These are phyloP conservation scores for Saccharomyces mikatae DNA, from an alignment of 805 yeast species.

Conservation along the genomic window DNA sequence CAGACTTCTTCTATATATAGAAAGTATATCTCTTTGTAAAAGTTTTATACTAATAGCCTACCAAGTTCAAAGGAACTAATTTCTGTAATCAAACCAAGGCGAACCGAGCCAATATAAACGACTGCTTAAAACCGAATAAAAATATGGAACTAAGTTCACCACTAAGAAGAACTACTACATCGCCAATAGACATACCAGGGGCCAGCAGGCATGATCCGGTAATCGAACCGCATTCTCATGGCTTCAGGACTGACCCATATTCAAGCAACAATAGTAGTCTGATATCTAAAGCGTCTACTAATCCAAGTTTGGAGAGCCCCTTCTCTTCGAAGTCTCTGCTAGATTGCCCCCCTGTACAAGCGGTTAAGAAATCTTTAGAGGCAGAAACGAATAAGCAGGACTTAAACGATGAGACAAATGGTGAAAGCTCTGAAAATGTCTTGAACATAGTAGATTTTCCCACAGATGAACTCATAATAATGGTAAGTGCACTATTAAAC, in stretches of 20 bases:
- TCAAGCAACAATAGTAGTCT: not conserved
- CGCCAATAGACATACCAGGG: not conserved
- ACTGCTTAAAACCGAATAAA: not conserved
- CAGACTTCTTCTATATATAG: not conserved
- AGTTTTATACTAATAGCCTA: not conserved
- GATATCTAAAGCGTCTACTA: not conserved
- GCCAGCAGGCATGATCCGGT: not conserved
- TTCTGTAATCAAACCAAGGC: not conserved
- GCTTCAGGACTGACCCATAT: not conserved
- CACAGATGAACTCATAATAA: not conserved
- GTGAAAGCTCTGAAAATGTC: not conserved
- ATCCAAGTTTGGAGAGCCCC: not conserved
- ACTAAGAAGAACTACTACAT: not conserved
- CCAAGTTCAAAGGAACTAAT: not conserved
- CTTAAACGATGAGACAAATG: not conserved
- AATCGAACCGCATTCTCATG: not conserved
- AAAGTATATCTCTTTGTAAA: not conserved
- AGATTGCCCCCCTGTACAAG: not conserved
- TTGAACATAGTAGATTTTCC: not conserved
- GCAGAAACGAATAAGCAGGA: not conserved
- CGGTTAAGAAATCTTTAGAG: not conserved
- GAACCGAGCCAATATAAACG: not conserved
- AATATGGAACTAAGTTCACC: not conserved
- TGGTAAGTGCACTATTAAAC: conserved; percentile 1
- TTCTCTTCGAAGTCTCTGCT: not conserved